Evolutionary conservation across 2,329 filamentous ascomycete genomes (phyloP), one percentile per base, ranked within the genome.

Genomic region (Tolypocladium sp.): DNA sequence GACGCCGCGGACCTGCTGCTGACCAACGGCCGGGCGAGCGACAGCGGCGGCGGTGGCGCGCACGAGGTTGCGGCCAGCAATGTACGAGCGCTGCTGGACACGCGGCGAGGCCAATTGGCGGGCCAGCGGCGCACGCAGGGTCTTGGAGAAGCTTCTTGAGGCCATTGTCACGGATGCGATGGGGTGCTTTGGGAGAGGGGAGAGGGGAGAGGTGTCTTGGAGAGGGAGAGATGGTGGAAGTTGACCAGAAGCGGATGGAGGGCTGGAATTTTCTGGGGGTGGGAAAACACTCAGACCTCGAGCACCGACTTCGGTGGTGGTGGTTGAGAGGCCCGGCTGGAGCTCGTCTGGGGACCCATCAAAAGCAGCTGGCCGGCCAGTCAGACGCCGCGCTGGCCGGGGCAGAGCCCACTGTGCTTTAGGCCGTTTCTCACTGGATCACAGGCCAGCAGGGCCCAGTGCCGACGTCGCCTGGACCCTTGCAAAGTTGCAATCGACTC

Each of bases 1-100:
- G 73, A 96, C 80, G 76, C 94, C 94, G 74, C 94, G 89, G 67
- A 84, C 80, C 82, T 91, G 88, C 82, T 91, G 88, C 75, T 86
- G 82, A 59, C 72, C 71, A 65, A 79, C 75, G 64, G 78, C 79
- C 65, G 79, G 77, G 67, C 77, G 79, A 66, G 80, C 77, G 68
- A 80, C 76, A 65, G 82, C 79, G 67, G 82, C 79, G 67, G 81
- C 53, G 12, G 63, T 59, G 13, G 79, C 78, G 65, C 82, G 76
- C 64, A 80, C 79, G 63, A 81, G 76, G 71, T 77, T 81, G 69
- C 83, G 76, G 67, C 83, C 84, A 70, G 82, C 83, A 70, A 84
- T 77, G 69, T 87, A 85, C 63, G 83, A 82, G 73, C 85, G 83
- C 74, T 82, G 81, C 79, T 84, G 82, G 59, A 80, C 76, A 66